phyloP scores from a whole-genome alignment of 2,329 filamentous ascomycete species.

The Aspergillus sp. region DNA sequence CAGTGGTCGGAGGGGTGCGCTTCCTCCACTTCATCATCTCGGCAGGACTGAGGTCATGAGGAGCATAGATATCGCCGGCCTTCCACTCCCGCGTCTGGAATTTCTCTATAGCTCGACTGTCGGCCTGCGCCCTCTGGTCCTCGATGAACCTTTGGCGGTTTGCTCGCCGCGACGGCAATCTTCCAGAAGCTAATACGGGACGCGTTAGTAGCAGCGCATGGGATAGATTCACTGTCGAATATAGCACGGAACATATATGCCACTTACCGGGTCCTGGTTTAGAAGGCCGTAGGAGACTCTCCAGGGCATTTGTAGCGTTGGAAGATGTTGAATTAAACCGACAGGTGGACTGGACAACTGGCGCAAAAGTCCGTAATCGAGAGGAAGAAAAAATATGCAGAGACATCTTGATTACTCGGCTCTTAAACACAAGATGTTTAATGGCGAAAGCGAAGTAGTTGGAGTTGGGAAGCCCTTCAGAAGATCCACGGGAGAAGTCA shows the following conservation, averaged over 20 bases:
- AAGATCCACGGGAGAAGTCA: constrained; percentile 2
- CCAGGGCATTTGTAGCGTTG: constrained; percentile 22
- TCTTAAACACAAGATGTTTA: neutral
- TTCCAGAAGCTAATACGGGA: neutral
- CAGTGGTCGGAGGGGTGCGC: constrained; percentile 55
- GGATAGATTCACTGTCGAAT: neutral
- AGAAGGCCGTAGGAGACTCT: constrained; percentile 21
- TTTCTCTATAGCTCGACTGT: constrained; percentile 40
- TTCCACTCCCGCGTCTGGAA: constrained; percentile 66
- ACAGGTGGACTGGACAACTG: constrained; percentile 21
- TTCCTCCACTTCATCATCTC: constrained; percentile 82
- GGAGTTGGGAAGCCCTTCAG: neutral
- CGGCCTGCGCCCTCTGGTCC: constrained; percentile 37
- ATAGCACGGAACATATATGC: neutral
- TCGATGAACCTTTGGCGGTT: constrained; percentile 36
- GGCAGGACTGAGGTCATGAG: constrained; percentile 74
- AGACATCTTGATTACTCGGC: constrained; percentile 24
- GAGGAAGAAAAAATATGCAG: constrained; percentile 28
- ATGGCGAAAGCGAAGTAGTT: neutral
- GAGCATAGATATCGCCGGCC: constrained; percentile 82
- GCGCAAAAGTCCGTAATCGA: constrained; percentile 26
- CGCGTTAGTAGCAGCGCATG: neutral
- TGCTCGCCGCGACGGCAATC: constrained; percentile 20
- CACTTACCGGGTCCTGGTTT: neutral
- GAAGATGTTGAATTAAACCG: constrained; percentile 38